A percentile compares a stretch with the other conserved stretches of the same genome.
Evolutionary conservation across 352 stramenopile species (phyloP).

Genomic region (Pseudoperonospora humuli): DNA sequence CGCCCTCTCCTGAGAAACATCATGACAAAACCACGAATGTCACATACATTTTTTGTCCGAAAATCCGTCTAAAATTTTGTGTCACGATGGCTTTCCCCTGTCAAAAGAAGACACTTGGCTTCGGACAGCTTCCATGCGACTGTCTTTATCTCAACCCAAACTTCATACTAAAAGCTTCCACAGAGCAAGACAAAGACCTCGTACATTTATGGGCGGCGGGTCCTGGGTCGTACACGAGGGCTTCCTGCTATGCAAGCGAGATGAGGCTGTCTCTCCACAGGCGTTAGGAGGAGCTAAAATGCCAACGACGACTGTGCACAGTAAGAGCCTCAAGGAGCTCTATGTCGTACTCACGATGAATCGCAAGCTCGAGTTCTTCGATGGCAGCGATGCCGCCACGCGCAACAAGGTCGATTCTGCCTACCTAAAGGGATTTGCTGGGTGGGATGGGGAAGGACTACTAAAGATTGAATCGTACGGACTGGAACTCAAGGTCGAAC

Average conservation of each 20-base stretch:
- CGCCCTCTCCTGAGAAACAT: no score
- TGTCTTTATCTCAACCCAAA: constrained; percentile 15
- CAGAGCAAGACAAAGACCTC: background rate
- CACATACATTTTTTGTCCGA: constrained; percentile 5
- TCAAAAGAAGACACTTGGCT: constrained; percentile 4
- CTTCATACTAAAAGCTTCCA: constrained; percentile 6
- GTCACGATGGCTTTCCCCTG: constrained; percentile 1
- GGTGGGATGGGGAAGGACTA: constrained; percentile 66
- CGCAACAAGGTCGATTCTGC: constrained; percentile 31
- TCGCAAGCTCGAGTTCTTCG: constrained; percentile 73
- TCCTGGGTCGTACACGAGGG: constrained; percentile 57
- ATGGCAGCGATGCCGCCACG: constrained; percentile 24
- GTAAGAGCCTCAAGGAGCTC: constrained; percentile 31
- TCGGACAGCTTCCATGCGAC: constrained; percentile 7
- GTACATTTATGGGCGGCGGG: constrained; percentile 29
- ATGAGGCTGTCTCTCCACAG: constrained; percentile 11
- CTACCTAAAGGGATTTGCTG: constrained; percentile 61
- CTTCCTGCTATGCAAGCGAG: constrained; percentile 37
- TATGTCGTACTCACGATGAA: constrained; percentile 75
- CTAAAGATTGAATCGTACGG: constrained; percentile 73
- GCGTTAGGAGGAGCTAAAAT: background rate
- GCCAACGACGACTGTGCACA: background rate
- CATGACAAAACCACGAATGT: constrained; percentile 19
- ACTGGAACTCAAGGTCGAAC: constrained; percentile 69
- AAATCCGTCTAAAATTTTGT: no score